Percentiles rank a stretch among this genome's conserved stretches.
Conservation (phyloP, 169 alveolate genomes). For the Prorocentrum cordatum region DNA sequence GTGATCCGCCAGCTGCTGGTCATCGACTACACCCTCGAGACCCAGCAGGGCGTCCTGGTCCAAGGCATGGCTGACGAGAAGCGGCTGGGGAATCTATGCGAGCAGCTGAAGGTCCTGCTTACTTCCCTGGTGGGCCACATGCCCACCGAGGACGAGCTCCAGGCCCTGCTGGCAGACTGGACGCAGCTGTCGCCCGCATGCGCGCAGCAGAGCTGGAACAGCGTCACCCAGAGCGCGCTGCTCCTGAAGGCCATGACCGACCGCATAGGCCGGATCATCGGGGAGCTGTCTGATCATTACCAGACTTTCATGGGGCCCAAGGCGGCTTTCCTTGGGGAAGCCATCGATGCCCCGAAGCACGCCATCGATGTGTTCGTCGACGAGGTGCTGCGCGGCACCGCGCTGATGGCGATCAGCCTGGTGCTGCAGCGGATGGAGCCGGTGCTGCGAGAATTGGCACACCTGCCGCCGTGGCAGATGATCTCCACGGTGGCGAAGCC, state of each 20-base stretch:
- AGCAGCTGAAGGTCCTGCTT: slow-evolving; percentile 22
- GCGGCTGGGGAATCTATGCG: slow-evolving; percentile 9
- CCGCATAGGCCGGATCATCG: slow-evolving; percentile 70
- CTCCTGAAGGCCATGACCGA: slow-evolving; percentile 72
- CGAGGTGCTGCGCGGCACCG: slow-evolving; percentile 73
- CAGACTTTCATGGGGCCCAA: slow-evolving; percentile 71
- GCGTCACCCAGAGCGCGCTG: slow-evolving; percentile 70
- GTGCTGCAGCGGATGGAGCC: slow-evolving; percentile 78
- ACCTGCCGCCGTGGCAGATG: slow-evolving; percentile 80
- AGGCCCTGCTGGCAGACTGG: slow-evolving; percentile 52
- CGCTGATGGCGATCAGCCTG: slow-evolving; percentile 71
- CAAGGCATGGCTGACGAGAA: slow-evolving; percentile 24
- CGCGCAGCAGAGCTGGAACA: background rate
- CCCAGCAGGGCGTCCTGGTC: slow-evolving; percentile 68
- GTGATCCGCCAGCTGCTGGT: slow-evolving; percentile 69
- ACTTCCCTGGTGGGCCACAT: slow-evolving; percentile 42
- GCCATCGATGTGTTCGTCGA: slow-evolving; percentile 73
- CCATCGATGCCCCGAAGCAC: slow-evolving; percentile 69
- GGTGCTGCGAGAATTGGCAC: slow-evolving; percentile 77
- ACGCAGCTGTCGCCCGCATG: background rate
- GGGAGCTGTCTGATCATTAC: slow-evolving; percentile 64
- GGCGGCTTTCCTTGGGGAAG: slow-evolving; percentile 71
- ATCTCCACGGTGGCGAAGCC: slow-evolving; percentile 77
- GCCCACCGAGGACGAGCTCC: slow-evolving; percentile 53
- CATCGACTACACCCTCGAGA: slow-evolving; percentile 72